phyloP scores from a whole-genome alignment of 345 rosid genomes.

The Populus alba region DNA sequence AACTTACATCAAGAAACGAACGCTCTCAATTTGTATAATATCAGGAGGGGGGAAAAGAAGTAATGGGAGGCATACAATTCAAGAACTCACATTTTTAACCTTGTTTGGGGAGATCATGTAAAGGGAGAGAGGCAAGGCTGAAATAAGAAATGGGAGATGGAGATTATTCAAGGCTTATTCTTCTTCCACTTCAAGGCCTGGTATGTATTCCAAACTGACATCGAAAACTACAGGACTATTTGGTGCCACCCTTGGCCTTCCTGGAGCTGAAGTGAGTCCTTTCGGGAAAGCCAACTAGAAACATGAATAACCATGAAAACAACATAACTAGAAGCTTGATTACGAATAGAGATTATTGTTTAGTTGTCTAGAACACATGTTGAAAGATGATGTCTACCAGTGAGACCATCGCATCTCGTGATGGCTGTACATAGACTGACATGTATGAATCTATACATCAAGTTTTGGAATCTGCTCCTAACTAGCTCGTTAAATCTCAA shows the following conservation, averaged over 20 bases:
- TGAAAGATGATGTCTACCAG: background rate
- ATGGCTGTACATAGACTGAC: background rate
- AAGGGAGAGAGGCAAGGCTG: background rate
- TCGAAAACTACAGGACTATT: constrained; percentile 85
- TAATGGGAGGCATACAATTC: background rate
- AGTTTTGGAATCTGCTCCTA: background rate
- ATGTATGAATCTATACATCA: background rate
- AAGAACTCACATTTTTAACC: background rate
- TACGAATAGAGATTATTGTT: background rate
- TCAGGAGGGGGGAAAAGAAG: background rate
- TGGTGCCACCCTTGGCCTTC: constrained; percentile 94
- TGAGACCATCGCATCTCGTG: background rate
- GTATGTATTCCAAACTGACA: constrained; percentile 85
- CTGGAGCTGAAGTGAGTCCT: constrained; percentile 86
- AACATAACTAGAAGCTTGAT: background rate
- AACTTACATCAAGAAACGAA: background rate
- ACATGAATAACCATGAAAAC: background rate
- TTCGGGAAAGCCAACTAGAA: constrained; percentile 86
- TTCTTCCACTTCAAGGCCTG: constrained; percentile 80
- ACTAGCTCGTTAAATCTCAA: background rate
- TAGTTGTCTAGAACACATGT: background rate
- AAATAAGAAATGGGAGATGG: background rate
- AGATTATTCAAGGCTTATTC: constrained; percentile 21
- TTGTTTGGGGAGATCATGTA: background rate
- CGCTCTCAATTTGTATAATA: background rate